Conservation (phyloP, 148 eudicot species). For the Chenopodium formosanum region DNA sequence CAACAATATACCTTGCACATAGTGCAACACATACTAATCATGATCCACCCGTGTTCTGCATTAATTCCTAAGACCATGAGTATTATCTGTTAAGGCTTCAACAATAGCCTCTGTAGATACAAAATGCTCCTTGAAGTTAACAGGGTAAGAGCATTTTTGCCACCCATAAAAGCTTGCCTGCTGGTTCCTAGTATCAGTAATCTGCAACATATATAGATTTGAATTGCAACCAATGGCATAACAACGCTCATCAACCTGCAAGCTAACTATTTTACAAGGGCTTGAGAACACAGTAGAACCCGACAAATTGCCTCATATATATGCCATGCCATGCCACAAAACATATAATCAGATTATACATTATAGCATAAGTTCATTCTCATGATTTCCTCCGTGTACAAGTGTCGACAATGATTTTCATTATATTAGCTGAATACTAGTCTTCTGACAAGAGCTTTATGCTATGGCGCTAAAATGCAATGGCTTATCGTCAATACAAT, state of each 20-base stretch:
- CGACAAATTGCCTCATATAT: neutral
- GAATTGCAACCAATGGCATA: neutral
- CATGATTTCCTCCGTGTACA: conserved; percentile 6
- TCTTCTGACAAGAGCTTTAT: conserved; percentile 16
- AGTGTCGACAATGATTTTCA: conserved; percentile 15
- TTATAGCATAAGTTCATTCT: conserved; percentile 1
- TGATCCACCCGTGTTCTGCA: no score
- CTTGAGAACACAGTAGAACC: neutral
- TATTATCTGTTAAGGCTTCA: no score
- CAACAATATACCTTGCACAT: no score
- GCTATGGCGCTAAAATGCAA: conserved; percentile 27
- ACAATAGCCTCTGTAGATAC: no score
- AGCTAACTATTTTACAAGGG: neutral
- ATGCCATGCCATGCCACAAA: neutral
- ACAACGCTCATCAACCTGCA: neutral
- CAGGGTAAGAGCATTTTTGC: no score
- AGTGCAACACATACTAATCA: no score
- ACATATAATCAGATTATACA: neutral
- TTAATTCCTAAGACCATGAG: no score
- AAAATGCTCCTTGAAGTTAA: no score
- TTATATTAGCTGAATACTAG: conserved; percentile 14
- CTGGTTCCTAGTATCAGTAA: no score
- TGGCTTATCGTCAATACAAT: conserved; percentile 4
- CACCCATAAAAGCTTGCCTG: no score
- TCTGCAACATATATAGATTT: no score